Conservation (phyloP, 2,329 filamentous ascomycete genomes). For the Basipetospora chlamydospora region DNA sequence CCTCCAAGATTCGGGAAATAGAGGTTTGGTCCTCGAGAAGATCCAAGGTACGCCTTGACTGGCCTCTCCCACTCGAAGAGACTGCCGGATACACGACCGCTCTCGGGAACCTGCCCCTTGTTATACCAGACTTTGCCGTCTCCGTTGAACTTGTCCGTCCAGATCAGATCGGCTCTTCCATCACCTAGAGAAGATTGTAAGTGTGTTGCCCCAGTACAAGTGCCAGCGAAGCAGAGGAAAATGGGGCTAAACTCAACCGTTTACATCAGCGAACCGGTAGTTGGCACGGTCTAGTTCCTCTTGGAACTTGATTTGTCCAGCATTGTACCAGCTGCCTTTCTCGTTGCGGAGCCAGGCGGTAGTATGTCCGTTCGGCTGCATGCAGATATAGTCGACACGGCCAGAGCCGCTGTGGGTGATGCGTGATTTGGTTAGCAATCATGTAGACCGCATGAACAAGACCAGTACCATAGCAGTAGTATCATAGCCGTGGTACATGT, state of each 20-base stretch:
- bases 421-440: too few relatives aligned
- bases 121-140: conserved; percentile 18
- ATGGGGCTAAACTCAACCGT: too few relatives aligned
- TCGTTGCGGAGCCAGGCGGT: conserved; percentile 13
- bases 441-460: too few relatives aligned
- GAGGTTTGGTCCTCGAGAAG: conserved; percentile 9
- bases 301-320: conserved; percentile 15
- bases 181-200: background rate
- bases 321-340: conserved; percentile 7
- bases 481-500: too few relatives aligned
- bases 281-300: conserved; percentile 20
- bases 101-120: conserved; percentile 8
- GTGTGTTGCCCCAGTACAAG: too few relatives aligned
- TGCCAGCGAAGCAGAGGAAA: too few relatives aligned
- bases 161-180: conserved; percentile 20
- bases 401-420: conserved; percentile 12
- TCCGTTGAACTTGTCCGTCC: conserved; percentile 20
- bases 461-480: too few relatives aligned
- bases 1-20: conserved; percentile 14
- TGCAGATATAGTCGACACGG: conserved; percentile 18
- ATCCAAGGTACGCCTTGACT: background rate
- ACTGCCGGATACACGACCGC: background rate
- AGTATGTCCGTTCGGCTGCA: conserved; percentile 13
- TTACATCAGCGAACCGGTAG: conserved; percentile 21
- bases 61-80: conserved; percentile 5